phyloP scores from a whole-genome alignment of 75 land plant genomes.

The Sequoiadendron giganteum region DNA sequence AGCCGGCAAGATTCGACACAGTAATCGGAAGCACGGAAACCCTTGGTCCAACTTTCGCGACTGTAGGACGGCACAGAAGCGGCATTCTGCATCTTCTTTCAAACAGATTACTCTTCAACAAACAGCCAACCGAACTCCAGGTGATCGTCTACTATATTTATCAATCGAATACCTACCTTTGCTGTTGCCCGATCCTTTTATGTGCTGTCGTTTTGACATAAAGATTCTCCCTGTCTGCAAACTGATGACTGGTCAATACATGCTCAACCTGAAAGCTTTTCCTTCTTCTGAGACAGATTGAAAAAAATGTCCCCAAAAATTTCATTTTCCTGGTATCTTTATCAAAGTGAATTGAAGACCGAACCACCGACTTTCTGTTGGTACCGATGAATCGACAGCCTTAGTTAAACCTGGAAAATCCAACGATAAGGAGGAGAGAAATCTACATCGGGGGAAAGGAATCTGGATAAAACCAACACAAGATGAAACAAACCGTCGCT shows the following conservation, averaged over 20 bases:
- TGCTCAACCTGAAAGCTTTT: no score
- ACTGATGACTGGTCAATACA: no score
- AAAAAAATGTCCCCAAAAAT: no score
- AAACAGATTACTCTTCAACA: not conserved
- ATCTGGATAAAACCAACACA: not conserved
- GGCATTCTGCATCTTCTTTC: not conserved
- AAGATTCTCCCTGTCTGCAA: not conserved
- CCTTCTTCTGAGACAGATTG: no score
- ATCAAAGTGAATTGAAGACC: not conserved
- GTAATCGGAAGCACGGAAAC: not conserved
- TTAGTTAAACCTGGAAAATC: not conserved
- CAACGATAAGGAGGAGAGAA: not conserved
- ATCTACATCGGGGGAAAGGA: not conserved
- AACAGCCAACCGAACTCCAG: not conserved
- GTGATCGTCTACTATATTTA: not conserved
- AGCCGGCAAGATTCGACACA: not conserved
- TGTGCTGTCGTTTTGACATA: not conserved
- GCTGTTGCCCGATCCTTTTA: not conserved
- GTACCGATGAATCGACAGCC: not conserved
- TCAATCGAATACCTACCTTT: not conserved
- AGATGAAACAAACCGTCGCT: not conserved
- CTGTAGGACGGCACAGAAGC: not conserved
- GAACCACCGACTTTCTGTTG: not conserved
- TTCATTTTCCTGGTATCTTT: not conserved
- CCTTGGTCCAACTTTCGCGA: not conserved